Conservation (phyloP, 176 grass and related monocot genomes). For the Oryza australiensis region DNA sequence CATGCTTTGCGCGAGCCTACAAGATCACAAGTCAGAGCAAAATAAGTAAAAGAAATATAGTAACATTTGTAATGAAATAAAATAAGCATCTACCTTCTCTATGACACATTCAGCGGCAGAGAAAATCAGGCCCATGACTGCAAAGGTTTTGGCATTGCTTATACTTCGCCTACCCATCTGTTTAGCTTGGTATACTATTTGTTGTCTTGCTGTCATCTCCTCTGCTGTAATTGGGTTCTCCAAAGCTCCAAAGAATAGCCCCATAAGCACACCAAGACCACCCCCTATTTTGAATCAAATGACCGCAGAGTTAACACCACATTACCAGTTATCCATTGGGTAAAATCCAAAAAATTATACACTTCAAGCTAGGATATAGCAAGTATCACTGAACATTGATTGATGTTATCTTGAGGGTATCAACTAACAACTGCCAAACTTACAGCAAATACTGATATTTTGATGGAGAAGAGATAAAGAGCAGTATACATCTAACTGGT, state of each 20-base stretch:
- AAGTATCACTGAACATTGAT: neutral
- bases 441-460: conserved; percentile 10
- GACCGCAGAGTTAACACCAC: conserved; percentile 24
- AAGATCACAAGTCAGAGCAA: conserved; percentile 24
- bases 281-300: conserved; percentile 62
- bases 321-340: conserved; percentile 7
- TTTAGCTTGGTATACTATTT: conserved; percentile 79
- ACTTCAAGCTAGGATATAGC: neutral
- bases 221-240: conserved; percentile 75
- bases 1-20: conserved; percentile 89
- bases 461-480: neutral
- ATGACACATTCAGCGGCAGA: conserved; percentile 85
- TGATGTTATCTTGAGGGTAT: neutral
- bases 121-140: conserved; percentile 87
- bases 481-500: neutral
- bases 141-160: conserved; percentile 87
- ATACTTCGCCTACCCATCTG: conserved; percentile 92
- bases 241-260: conserved; percentile 87
- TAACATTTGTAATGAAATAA: neutral
- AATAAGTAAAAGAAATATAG: conserved; percentile 13
- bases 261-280: conserved; percentile 87
- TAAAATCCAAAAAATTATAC: neutral
- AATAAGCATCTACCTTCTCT: conserved; percentile 63
- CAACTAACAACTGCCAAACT: conserved; percentile 32
- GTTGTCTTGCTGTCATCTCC: conserved; percentile 80